Base-by-base conservation (phyloP, 495 filamentous ascomycete species). In the Podospora comata region DNA sequence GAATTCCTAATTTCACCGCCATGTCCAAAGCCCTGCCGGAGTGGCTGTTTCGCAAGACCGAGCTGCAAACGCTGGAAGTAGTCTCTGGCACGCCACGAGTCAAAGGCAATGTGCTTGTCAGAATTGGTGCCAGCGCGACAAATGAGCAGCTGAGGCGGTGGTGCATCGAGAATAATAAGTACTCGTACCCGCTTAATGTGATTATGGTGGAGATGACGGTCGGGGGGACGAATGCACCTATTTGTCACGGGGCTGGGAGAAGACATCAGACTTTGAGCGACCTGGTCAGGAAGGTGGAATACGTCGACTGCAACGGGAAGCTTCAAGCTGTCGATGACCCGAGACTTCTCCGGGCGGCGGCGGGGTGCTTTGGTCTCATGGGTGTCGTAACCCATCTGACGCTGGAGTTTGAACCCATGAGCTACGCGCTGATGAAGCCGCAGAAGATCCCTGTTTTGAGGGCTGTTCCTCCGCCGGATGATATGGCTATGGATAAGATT, bases 301-400 rank as follows among this genome's bases (percentile, higher is more conserved):
- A 48, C 39, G 39, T 48, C 39, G 39, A 48, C 39, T 48, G 39
- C 39, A 48, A 48, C 9, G 39, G 39, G 9, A 7, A 83, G 83
- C 69, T 79, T 48, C 84, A 80, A 26, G 70, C 67, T 13, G 77
- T 86, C 18, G 75, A 79, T 63, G 78, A 85, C 32, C 71, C 78
- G 59, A 61, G 71, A 4, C 76, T 76, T 2, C 73, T 86, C 57
- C 73, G 75, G 44, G 84, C 82, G 20, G 85, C 83, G 1, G 79
- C 81, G 27, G 85, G 85, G 15, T 79, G 80, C 27, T 85, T 86
- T 63, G 84, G 84, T 6, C 77, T 86, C 2, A 73, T 86, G 19
- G 84, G 84, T 62, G 73, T 86, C 28, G 78, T 86, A 11, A 86
- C 85, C 2, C 85, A 85, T 67, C 74, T 86, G 62, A 85, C 85